Conservation (phyloP, 306 rosid genomes). For the Lathyrus tuberosus region DNA sequence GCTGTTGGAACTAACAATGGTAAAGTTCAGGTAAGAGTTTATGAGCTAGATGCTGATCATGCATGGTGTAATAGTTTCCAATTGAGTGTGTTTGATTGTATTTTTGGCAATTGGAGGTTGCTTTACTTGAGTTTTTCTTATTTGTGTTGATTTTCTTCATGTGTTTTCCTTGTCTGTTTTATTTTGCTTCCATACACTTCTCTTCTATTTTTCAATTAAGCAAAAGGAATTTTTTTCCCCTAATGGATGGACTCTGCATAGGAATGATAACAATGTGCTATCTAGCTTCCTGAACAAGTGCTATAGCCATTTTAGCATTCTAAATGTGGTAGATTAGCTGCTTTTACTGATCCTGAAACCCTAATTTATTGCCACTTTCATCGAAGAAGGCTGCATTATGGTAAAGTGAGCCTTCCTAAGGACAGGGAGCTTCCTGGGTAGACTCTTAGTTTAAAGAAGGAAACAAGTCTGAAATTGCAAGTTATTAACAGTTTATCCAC, state of each 20-base stretch:
- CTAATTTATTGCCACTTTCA: slow-evolving; percentile 8
- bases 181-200: slow-evolving; percentile 1
- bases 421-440: slow-evolving; percentile 18
- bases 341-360: slow-evolving; percentile 29
- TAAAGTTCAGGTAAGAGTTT: slow-evolving; percentile 79
- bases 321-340: slow-evolving; percentile 21
- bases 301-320: slow-evolving; percentile 7
- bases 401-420: neutral
- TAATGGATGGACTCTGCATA: neutral
- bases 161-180: neutral
- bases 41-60: slow-evolving; percentile 7
- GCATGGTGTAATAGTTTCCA: neutral
- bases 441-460: neutral
- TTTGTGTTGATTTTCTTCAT: slow-evolving; percentile 20
- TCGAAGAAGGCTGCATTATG: too few species aligned
- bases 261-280: slow-evolving; percentile 10
- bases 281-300: neutral
- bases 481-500: too few species aligned
- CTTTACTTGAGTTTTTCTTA: neutral
- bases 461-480: too few species aligned
- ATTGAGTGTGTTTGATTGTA: slow-evolving; percentile 22
- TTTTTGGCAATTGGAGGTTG: neutral
- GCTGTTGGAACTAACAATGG: slow-evolving; percentile 97
- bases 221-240: neutral
- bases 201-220: slow-evolving; percentile 4